phyloP scores from a whole-genome alignment of 2,329 filamentous ascomycete genomes.

The Colletotrichum truncatum region DNA sequence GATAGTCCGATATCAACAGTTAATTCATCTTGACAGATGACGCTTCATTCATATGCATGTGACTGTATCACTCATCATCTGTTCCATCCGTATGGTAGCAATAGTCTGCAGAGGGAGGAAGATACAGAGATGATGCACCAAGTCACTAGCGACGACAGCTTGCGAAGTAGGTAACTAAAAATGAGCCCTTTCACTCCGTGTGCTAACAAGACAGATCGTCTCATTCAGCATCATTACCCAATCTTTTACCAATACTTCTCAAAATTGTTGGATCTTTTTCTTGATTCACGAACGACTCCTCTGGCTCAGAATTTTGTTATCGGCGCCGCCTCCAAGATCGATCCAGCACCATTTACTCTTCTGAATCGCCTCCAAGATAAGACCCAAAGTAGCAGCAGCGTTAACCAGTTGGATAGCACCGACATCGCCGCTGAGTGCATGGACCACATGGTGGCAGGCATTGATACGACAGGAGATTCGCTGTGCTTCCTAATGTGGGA shows the following conservation, averaged over 20 bases:
- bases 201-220: conserved; percentile 55
- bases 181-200: neutral
- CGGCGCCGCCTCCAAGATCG: conserved; percentile 53
- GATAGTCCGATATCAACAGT: no score
- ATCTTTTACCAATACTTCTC: conserved; percentile 57
- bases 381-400: conserved; percentile 43
- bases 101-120: conserved; percentile 62
- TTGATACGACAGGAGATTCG: conserved; percentile 76
- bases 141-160: conserved; percentile 72
- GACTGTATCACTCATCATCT: conserved; percentile 76
- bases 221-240: conserved; percentile 67
- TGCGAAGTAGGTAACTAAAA: conserved; percentile 61
- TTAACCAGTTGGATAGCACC: conserved; percentile 61
- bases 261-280: conserved; percentile 56
- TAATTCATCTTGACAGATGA: neutral
- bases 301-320: conserved; percentile 68
- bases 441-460: conserved; percentile 76
- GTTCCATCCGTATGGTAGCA: conserved; percentile 71
- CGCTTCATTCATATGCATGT: conserved; percentile 72
- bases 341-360: conserved; percentile 64
- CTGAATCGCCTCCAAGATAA: conserved; percentile 66
- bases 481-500: conserved; percentile 78
- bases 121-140: conserved; percentile 75
- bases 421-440: conserved; percentile 75
- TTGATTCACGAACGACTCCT: conserved; percentile 65